Base-by-base conservation (phyloP, 352 stramenopile species). In the Pilasporangium apinafurcum region DNA sequence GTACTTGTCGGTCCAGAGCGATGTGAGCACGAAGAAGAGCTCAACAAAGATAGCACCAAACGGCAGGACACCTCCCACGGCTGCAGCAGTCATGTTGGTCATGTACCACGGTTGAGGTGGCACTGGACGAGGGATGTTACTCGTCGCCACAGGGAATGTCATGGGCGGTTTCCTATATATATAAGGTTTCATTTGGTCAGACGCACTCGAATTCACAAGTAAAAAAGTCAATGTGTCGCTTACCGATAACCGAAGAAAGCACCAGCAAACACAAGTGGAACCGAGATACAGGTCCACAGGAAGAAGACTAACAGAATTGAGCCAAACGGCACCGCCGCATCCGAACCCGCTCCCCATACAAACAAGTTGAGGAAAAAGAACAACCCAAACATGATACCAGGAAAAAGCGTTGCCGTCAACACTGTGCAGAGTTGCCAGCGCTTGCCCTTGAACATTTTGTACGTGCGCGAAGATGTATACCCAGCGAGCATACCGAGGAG, bases 391-490 rank as follows among this genome's bases (percentile, higher is more conserved):
- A 95, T 79, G 44, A 97, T 77, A n/a, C 95, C 96, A 2, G 97
- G 97, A 69, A 99, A 99, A 5, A 98, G 74, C 34, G 98, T 76
- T 7, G 95, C 96, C 21, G 95, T 98, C 26, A 97, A 67, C 4
- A 97, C 64, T 20, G 96, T 99, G 48, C 86, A 98, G 56, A 96
- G 69, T 65, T 99, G 95, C 96, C 96, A 99, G 47, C 86, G 81
- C 70, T 99, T 98, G 51, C 96, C 97, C 62, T 99, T 98, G 78
- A 99, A 99, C 54, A 97, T 98, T 71, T 99, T 99, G 90, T 99
- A 99, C 33, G 98, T 82, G 43, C 93, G 80, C 18, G 97, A 91
- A 18, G 92, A 97, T 9, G 92, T 86, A 70, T 97, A 99, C 12
- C 97, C 97, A 14, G 94, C 92, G 24, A 99, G 65, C 49, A 87